These are phyloP conservation scores for Pseudonitzschia multiseries DNA, from an alignment of 108 stramenopile genomes.

Conservation along the genomic window DNA sequence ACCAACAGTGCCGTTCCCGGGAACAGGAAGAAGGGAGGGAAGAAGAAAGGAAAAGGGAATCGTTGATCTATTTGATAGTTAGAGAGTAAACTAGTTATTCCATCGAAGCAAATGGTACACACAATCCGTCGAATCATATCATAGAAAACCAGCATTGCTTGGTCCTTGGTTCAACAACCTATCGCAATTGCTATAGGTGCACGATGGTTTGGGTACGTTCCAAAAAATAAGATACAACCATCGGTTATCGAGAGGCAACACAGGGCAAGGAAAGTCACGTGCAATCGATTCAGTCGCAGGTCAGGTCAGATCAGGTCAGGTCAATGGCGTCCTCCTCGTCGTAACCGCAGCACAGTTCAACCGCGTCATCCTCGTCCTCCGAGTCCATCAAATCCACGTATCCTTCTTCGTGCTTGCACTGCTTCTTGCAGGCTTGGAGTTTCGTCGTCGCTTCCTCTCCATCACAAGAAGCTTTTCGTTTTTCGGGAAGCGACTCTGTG, in stretches of 20 bases:
- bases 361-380: background rate
- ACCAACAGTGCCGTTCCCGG: background rate
- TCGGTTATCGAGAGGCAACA: too few species aligned
- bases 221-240: too few species aligned
- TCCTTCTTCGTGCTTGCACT: background rate
- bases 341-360: background rate
- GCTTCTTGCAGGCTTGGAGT: background rate
- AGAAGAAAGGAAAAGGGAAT: slow-evolving; percentile 18
- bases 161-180: too few species aligned
- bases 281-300: too few species aligned
- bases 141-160: too few species aligned
- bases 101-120: background rate
- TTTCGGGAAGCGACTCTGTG: too few species aligned
- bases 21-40: background rate
- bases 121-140: too few species aligned
- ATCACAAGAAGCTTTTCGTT: too few species aligned
- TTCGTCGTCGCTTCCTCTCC: background rate
- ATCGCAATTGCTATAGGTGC: too few species aligned
- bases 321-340: background rate
- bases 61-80: background rate
- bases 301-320: too few species aligned
- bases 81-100: background rate
- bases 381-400: background rate
- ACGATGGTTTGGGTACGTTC: too few species aligned
- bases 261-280: too few species aligned